phyloP scores from a whole-genome alignment of 345 rosid species.

The Salix arbutifolia region DNA sequence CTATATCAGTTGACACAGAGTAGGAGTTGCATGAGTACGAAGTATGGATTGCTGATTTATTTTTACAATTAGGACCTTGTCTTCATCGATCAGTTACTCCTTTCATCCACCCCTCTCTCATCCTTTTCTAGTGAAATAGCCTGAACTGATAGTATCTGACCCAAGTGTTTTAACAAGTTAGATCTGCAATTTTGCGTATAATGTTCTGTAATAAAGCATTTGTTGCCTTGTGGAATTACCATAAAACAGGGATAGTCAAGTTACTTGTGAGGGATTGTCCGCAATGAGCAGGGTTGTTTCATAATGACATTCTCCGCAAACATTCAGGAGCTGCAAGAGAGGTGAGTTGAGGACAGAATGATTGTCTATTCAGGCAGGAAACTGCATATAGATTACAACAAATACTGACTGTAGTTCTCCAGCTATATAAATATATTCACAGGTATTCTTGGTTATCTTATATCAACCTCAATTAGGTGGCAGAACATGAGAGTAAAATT shows the following conservation, averaged over 20 bases:
- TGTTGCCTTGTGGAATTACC: not conserved
- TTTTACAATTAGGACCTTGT: not conserved
- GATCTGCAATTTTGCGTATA: not conserved
- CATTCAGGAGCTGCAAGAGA: not conserved
- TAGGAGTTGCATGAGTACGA: not conserved
- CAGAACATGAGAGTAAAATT: not conserved
- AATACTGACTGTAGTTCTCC: not conserved
- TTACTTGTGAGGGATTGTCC: not conserved
- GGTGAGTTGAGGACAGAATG: not conserved
- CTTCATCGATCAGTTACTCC: not conserved
- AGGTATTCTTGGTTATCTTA: not conserved
- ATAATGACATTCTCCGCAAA: not conserved
- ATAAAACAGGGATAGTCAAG: not conserved
- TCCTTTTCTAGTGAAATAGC: not conserved
- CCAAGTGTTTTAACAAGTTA: not conserved
- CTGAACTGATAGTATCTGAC: not conserved
- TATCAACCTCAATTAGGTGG: not conserved
- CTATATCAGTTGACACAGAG: not conserved
- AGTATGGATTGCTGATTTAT: not conserved
- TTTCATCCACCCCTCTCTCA: not conserved
- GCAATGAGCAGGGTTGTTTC: not conserved
- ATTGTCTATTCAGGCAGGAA: not conserved
- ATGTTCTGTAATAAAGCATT: not conserved
- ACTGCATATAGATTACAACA: not conserved
- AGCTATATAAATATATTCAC: not conserved